Evolutionary conservation across 352 stramenopile genomes (phyloP).

Genomic region (Globisporangium nagaii): DNA sequence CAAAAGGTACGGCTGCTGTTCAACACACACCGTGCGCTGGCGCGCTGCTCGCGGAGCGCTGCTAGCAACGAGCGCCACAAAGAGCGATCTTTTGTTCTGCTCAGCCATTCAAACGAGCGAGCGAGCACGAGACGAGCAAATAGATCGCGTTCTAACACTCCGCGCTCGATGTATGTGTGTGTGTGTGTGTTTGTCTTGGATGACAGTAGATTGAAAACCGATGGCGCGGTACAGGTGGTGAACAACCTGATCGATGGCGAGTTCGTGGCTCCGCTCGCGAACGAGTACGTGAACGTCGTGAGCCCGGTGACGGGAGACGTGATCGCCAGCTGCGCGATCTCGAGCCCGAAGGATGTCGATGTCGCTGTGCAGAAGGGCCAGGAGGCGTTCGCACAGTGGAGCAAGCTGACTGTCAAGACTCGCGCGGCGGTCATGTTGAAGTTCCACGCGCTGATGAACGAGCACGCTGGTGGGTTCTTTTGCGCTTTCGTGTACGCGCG

Average conservation of each 20-base stretch:
- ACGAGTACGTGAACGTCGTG: constrained; percentile 54
- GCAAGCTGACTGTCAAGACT: constrained; percentile 90
- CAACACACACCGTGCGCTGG: background rate
- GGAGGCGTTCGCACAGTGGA: constrained; percentile 89
- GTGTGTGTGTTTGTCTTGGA: background rate
- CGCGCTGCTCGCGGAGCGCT: too few relatives aligned
- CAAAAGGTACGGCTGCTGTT: constrained; percentile 17
- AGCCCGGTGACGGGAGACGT: constrained; percentile 55
- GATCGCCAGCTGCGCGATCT: constrained; percentile 84
- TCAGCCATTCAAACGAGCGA: too few relatives aligned
- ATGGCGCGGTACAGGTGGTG: constrained; percentile 11
- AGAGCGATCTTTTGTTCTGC: too few relatives aligned
- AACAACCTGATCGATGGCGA: constrained; percentile 69
- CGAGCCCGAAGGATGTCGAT: constrained; percentile 77
- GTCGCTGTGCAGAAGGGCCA: constrained; percentile 72
- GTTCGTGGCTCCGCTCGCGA: constrained; percentile 38
- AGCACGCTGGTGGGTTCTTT: constrained; percentile 56
- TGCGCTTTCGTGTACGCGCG: background rate
- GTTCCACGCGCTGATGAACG: constrained; percentile 91
- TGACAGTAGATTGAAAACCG: constrained; percentile 8
- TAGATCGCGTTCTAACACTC: too few relatives aligned
- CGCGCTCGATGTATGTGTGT: background rate
- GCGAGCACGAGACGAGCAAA: too few relatives aligned
- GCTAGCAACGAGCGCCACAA: too few relatives aligned
- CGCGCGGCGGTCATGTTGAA: constrained; percentile 95